Evolutionary conservation across 2,329 filamentous ascomycete species (phyloP).

Genomic region (Aureobasidium mangrovei): DNA sequence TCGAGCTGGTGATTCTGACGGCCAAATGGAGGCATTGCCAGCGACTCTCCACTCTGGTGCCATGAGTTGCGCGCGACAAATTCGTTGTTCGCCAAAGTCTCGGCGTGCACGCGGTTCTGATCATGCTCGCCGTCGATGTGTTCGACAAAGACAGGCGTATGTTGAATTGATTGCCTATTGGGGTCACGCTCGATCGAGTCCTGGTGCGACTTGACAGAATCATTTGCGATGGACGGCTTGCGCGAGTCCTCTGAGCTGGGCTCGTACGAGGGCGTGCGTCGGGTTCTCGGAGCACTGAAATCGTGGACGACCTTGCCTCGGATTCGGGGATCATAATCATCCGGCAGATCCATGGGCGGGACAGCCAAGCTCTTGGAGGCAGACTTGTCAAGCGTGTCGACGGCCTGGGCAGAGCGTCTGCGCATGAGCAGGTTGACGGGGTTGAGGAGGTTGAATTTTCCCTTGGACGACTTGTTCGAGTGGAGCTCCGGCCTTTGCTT

Average conservation of each 20-base stretch:
- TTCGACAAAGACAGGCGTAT: conserved; percentile 53
- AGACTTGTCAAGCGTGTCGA: conserved; percentile 42
- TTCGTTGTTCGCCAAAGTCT: conserved; percentile 39
- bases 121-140: conserved; percentile 48
- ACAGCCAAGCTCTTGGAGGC: conserved; percentile 41
- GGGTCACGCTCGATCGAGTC: not conserved
- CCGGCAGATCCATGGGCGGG: conserved; percentile 39
- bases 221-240: not conserved
- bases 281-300: conserved; percentile 51
- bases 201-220: conserved; percentile 1
- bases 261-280: conserved; percentile 26
- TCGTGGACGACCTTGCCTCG: conserved; percentile 56
- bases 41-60: conserved; percentile 24
- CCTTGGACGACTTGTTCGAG: conserved; percentile 14
- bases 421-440: conserved; percentile 53
- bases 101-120: conserved; percentile 36
- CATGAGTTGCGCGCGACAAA: conserved; percentile 39
- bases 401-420: conserved; percentile 41
- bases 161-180: conserved; percentile 25
- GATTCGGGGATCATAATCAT: conserved; percentile 55
- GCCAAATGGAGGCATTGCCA: conserved; percentile 27
- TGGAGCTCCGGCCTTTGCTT: conserved; percentile 14
- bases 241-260: conserved; percentile 11
- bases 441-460: conserved; percentile 39
- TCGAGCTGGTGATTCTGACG: conserved; percentile 27